Conservation (phyloP, 306 rosid species). For the Cucurbita ficifolia region DNA sequence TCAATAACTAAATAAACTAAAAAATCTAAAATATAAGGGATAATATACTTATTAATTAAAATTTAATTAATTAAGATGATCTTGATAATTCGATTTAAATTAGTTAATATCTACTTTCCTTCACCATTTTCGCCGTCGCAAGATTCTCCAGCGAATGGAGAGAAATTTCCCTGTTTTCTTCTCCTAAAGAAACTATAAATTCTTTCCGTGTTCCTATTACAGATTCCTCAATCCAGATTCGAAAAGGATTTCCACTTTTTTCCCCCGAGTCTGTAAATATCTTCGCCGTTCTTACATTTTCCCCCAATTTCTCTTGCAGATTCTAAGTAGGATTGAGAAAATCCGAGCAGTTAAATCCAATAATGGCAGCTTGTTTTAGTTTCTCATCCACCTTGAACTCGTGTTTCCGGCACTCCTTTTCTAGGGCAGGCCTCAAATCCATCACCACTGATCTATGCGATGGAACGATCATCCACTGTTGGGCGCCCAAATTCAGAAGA, state of each 20-base stretch:
- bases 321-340: background rate
- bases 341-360: background rate
- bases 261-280: background rate
- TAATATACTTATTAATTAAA: too few species aligned
- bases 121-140: background rate
- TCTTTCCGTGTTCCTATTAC: background rate
- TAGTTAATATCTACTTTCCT: background rate
- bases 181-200: background rate
- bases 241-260: background rate
- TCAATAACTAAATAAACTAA: too few species aligned
- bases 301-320: background rate
- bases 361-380: constrained; percentile 26
- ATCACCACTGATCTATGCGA: constrained; percentile 31
- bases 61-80: too few species aligned
- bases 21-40: too few species aligned
- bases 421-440: constrained; percentile 45
- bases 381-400: constrained; percentile 48
- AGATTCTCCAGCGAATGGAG: background rate
- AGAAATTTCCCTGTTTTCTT: background rate
- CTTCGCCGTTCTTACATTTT: background rate
- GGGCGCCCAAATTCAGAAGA: constrained; percentile 39
- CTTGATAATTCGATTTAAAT: background rate
- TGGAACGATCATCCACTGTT: constrained; percentile 57
- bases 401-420: constrained; percentile 35
- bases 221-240: background rate